These are phyloP conservation scores for Thuja plicata DNA, from an alignment of 83 land plant species.

Conservation along the genomic window DNA sequence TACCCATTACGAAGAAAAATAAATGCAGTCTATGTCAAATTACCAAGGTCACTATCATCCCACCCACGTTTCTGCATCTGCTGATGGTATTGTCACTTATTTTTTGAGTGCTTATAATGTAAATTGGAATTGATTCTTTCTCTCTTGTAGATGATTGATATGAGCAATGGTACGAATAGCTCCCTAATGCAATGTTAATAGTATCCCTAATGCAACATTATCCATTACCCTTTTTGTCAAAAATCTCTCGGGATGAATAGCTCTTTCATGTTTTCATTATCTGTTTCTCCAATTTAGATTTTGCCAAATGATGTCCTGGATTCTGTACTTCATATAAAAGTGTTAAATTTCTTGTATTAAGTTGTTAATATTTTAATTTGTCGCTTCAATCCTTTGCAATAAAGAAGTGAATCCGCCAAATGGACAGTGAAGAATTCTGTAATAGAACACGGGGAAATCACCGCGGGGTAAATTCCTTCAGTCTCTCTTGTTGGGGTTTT, in stretches of 20 bases:
- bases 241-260: neutral
- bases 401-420: no score
- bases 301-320: neutral
- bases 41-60: neutral
- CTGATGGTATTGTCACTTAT: neutral
- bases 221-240: neutral
- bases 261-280: neutral
- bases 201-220: neutral
- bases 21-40: no score
- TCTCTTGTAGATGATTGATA: neutral
- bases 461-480: no score
- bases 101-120: neutral
- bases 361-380: neutral
- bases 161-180: neutral
- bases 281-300: neutral
- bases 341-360: neutral
- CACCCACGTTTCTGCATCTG: neutral
- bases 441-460: no score
- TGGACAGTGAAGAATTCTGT: no score
- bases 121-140: neutral
- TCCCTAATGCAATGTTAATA: no score
- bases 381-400: no score
- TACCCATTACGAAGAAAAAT: no score
- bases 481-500: no score
- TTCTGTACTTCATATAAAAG: neutral